Percentiles rank a stretch among this genome's conserved stretches.
Conservation (phyloP, 257 asterid species). For the Plectranthus barbatus region DNA sequence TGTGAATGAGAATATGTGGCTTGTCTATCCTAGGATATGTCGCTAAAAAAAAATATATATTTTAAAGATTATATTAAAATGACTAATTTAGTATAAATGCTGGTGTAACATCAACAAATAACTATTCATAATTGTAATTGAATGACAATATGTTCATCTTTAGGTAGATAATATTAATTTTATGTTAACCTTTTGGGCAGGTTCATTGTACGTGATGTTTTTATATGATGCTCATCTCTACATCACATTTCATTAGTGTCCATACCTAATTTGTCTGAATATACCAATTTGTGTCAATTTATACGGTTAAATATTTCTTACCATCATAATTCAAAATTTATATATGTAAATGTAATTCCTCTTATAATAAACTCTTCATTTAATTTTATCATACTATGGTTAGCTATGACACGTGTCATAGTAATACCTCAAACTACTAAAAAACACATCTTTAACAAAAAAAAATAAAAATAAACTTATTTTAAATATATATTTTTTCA, state of each 20-base stretch:
- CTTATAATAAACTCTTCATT: too few species aligned
- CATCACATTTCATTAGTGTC: background rate
- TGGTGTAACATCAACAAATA: background rate
- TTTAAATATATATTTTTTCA: too few species aligned
- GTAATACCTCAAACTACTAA: too few species aligned
- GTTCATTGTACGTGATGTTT: conserved; percentile 15
- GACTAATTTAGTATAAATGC: too few species aligned
- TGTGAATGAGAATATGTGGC: background rate
- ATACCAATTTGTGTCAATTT: background rate
- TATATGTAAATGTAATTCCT: too few species aligned
- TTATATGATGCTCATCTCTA: background rate
- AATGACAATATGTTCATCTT: conserved; percentile 1
- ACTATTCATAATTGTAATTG: background rate
- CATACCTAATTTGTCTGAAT: conserved; percentile 7
- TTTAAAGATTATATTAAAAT: too few species aligned
- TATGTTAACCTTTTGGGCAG: conserved; percentile 1
- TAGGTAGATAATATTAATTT: background rate
- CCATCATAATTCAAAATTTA: too few species aligned
- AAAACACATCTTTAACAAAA: too few species aligned
- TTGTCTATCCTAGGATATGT: background rate
- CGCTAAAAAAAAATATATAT: too few species aligned
- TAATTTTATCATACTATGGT: too few species aligned
- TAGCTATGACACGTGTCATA: too few species aligned
- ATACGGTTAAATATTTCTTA: background rate
- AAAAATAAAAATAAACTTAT: too few species aligned